phyloP scores from a whole-genome alignment of 2,329 filamentous ascomycete species.

The Cladorrhinum sp. region DNA sequence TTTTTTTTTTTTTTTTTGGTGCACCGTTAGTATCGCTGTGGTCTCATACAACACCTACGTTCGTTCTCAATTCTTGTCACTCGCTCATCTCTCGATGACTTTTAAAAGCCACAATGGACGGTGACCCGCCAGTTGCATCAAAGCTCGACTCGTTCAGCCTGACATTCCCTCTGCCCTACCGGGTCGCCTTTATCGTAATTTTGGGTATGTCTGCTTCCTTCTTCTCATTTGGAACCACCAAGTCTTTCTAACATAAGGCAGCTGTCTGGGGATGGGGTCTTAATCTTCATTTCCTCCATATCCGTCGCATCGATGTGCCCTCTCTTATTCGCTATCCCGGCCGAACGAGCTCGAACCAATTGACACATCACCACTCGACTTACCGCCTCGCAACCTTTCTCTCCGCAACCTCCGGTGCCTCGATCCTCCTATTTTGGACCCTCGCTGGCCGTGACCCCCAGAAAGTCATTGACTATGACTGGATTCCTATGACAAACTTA shows the following conservation, averaged over 20 bases:
- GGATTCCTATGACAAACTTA: constrained; percentile 83
- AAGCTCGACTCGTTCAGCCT: constrained; percentile 83
- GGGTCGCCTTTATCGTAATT: constrained; percentile 80
- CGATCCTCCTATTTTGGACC: constrained; percentile 78
- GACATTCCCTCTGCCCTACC: constrained; percentile 83
- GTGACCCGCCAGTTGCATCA: constrained; percentile 67
- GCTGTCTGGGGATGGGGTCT: constrained; percentile 93
- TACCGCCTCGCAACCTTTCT: constrained; percentile 82
- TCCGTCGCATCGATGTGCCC: constrained; percentile 81
- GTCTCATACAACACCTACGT: not conserved
- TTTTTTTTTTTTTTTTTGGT: not conserved
- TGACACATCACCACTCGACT: constrained; percentile 74
- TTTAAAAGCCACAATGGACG: constrained; percentile 56
- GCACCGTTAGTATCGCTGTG: not conserved
- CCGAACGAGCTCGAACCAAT: constrained; percentile 66
- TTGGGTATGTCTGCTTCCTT: constrained; percentile 57
- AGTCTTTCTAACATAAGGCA: constrained; percentile 34
- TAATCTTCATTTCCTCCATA: constrained; percentile 83
- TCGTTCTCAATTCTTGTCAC: not conserved
- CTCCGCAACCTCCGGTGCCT: constrained; percentile 66
- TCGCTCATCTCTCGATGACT: constrained; percentile 23
- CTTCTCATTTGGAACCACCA: not conserved
- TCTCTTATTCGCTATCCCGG: constrained; percentile 81
- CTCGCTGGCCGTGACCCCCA: constrained; percentile 68
- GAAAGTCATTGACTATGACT: constrained; percentile 74